Evolutionary conservation across 495 filamentous ascomycete species (phyloP).

Genomic region (Penicillium crystallinum): DNA sequence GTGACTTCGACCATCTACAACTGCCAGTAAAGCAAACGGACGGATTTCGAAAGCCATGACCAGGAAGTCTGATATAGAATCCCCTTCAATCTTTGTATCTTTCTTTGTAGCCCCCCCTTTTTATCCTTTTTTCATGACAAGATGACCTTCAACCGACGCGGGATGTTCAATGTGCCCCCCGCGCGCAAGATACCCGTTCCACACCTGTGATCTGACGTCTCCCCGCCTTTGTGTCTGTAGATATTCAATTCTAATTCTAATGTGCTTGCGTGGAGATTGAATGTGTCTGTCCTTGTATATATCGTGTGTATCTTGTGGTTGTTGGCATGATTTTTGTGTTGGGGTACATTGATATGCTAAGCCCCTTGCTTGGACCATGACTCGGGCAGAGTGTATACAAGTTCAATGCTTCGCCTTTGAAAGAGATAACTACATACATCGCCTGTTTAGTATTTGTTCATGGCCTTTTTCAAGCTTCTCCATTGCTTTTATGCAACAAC

Average conservation of each 20-base stretch:
- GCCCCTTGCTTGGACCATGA: too few relatives aligned
- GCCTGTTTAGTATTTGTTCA: too few relatives aligned
- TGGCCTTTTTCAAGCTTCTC: too few relatives aligned
- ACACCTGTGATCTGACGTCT: background rate
- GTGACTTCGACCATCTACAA: constrained; percentile 28
- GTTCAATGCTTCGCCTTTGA: too few relatives aligned
- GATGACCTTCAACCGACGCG: constrained; percentile 13
- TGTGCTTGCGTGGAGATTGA: constrained; percentile 17
- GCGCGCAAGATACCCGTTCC: background rate
- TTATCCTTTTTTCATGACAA: constrained; percentile 16
- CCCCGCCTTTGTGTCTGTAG: constrained; percentile 27
- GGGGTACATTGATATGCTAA: too few relatives aligned
- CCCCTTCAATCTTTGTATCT: background rate
- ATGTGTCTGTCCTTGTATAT: background rate
- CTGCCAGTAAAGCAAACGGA: constrained; percentile 17
- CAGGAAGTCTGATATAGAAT: background rate
- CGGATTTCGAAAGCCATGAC: background rate
- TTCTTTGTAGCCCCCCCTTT: constrained; percentile 4
- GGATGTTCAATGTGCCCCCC: constrained; percentile 9
- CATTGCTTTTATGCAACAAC: background rate
- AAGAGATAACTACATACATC: too few relatives aligned
- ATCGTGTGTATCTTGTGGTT: background rate
- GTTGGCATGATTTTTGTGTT: too few relatives aligned
- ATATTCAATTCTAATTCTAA: constrained; percentile 41
- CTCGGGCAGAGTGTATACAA: too few relatives aligned